Conservation (phyloP, 345 rosid species). For the Raphanus raphanistrum region DNA sequence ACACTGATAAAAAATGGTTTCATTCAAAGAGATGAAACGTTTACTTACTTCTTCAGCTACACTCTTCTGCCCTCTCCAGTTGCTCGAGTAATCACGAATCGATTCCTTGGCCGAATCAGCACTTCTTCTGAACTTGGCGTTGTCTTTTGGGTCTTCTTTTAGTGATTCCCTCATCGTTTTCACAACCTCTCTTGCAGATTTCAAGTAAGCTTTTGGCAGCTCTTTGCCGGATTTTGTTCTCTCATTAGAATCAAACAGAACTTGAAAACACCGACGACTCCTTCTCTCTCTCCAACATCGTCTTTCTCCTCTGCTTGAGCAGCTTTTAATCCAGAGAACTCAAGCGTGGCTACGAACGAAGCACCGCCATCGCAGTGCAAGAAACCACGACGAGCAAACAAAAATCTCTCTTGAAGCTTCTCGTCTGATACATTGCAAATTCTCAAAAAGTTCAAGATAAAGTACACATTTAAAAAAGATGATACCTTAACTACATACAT, state of each 20-base stretch:
- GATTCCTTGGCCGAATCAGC: conserved; percentile 96
- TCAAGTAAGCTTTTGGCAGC: conserved; percentile 86
- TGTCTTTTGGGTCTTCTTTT: conserved; percentile 74
- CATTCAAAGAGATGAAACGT: neutral
- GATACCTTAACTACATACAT: conserved; percentile 6
- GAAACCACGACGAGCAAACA: conserved; percentile 37
- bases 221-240: conserved; percentile 72
- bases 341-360: conserved; percentile 18
- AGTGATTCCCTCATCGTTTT: conserved; percentile 75
- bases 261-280: conserved; percentile 60
- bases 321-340: conserved; percentile 17
- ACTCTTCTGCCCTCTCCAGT: conserved; percentile 70
- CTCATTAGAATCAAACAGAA: conserved; percentile 74
- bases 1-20: conserved; percentile 2
- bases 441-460: neutral
- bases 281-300: too few species aligned
- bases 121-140: conserved; percentile 67
- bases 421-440: conserved; percentile 19
- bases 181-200: conserved; percentile 80
- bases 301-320: conserved; percentile 27
- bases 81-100: conserved; percentile 70
- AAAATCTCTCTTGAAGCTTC: too few species aligned
- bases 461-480: too few species aligned
- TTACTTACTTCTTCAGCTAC: conserved; percentile 54
- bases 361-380: conserved; percentile 26